Base-by-base conservation (phyloP, 768 basidiomycete species). In the Ramaria rubella region DNA sequence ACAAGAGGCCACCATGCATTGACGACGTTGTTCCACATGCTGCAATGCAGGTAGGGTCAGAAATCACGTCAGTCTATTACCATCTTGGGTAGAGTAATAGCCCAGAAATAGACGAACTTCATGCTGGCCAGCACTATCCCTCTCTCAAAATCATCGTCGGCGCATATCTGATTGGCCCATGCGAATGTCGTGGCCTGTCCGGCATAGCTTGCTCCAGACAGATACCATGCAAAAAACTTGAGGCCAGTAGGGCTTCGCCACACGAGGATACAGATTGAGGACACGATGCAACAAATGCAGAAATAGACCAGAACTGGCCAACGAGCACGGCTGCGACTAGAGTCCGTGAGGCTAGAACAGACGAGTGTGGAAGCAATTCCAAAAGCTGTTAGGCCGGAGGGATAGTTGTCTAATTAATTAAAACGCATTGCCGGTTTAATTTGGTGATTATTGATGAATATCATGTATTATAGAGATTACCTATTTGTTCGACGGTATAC, bases 131-230 rank as follows among this genome's bases (percentile, higher is more conserved):
- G 74, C 3, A 88, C 84, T 38, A 89, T 71, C 4, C 75, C 80
- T 43, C 86, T 78, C 62, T 86, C 83, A 65, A 83, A 81, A 62
- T 83, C 75, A 67, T 90, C 84, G 61, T 86, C 81, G 26, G 81
- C 77, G 57, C 83, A 84, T 50, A 86, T 78, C 64, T 86, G 83
- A 66, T 90, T 90, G n/a, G 86, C 85, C 87, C 88, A 88, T 78
- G 83, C 82, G 63, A 89, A 88, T 24, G 86, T 90, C 17, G 80
- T 81, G 5, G 86, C 88, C 65, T 89, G 88, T 9, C 87, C 86
- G 0, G 85, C 77, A 63, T 84, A 90, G 5, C 84, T 81, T 15
- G 85, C 82, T 1, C 86, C 85, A 5, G 80, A 77, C 9, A 81
- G 63, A 65, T 82, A 87, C 64, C 85, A 90, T 4, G 85, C 88